Percentiles rank a stretch among this genome's conserved stretches.
These are phyloP conservation scores for Amesomyces nigricolor DNA, from an alignment of 2,329 filamentous ascomycete genomes.

Conservation along the genomic window DNA sequence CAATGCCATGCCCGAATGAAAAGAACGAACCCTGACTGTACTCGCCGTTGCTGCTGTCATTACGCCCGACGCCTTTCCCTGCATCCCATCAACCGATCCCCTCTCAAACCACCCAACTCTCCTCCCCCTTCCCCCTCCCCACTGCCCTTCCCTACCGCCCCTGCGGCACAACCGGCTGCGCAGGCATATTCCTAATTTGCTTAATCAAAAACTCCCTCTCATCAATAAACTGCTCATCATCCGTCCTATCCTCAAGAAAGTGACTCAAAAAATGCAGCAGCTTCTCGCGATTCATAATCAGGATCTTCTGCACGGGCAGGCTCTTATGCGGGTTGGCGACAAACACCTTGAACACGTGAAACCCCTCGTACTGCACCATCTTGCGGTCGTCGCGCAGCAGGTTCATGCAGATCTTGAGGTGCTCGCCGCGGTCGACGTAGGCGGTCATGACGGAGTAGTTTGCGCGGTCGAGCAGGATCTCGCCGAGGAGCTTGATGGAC, in stretches of 20 bases:
- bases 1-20: too few species aligned
- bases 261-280: conserved; percentile 82
- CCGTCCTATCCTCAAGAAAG: conserved; percentile 89
- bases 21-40: too few species aligned
- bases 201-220: conserved; percentile 96
- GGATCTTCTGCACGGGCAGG: conserved; percentile 87
- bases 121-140: not conserved
- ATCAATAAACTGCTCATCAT: conserved; percentile 97
- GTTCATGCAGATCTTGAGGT: conserved; percentile 98
- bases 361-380: conserved; percentile 99
- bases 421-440: conserved; percentile 91
- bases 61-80: too few species aligned
- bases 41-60: too few species aligned
- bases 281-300: conserved; percentile 93
- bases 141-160: conserved; percentile 34
- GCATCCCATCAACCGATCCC: too few species aligned
- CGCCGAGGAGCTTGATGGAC: conserved; percentile 93
- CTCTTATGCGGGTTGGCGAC: conserved; percentile 98
- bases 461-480: conserved; percentile 87
- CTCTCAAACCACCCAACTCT: not conserved
- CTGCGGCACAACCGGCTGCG: conserved; percentile 49
- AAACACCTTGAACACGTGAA: conserved; percentile 99
- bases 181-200: conserved; percentile 71
- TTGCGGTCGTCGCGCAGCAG: conserved; percentile 89
- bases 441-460: conserved; percentile 98